Conservation (phyloP, 2,329 filamentous ascomycete species). For the Hymenoscyphus fructigenus region DNA sequence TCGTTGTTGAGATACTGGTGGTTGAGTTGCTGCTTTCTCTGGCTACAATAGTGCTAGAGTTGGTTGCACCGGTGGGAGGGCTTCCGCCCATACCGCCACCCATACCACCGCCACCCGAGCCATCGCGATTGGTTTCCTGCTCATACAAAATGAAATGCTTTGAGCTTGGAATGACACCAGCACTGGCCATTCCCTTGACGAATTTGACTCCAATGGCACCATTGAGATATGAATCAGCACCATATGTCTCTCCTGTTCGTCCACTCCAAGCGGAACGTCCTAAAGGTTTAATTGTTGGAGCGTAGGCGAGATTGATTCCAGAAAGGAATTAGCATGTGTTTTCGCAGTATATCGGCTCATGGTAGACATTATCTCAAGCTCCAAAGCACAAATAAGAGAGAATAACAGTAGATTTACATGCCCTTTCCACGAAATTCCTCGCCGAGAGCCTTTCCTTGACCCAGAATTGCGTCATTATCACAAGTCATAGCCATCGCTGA, state of each 20-base stretch:
- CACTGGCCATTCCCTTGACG: constrained; percentile 8
- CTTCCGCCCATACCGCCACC: not conserved
- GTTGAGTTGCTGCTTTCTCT: not conserved
- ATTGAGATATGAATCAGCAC: constrained; percentile 27
- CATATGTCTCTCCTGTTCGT: constrained; percentile 29
- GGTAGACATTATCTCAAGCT: too few relatives aligned
- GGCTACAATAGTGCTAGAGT: too few relatives aligned
- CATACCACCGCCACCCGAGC: not conserved
- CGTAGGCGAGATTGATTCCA: constrained; percentile 24
- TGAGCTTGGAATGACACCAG: constrained; percentile 12
- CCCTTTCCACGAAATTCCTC: constrained; percentile 27
- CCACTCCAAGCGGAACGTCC: constrained; percentile 32
- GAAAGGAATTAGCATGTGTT: too few relatives aligned
- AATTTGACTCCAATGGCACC: constrained; percentile 11
- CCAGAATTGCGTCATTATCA: constrained; percentile 25
- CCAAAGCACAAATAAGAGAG: too few relatives aligned
- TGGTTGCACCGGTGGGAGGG: not conserved
- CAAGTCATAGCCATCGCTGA: constrained; percentile 33
- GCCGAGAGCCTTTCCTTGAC: constrained; percentile 3
- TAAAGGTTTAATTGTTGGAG: constrained; percentile 31
- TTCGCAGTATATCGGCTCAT: too few relatives aligned
- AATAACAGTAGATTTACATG: too few relatives aligned
- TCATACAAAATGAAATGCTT: constrained; percentile 15
- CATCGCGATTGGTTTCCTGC: constrained; percentile 11
- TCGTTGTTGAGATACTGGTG: not conserved